Conservation (phyloP, 1,284 basidiomycete species). For the Amylostereum chailletii region DNA sequence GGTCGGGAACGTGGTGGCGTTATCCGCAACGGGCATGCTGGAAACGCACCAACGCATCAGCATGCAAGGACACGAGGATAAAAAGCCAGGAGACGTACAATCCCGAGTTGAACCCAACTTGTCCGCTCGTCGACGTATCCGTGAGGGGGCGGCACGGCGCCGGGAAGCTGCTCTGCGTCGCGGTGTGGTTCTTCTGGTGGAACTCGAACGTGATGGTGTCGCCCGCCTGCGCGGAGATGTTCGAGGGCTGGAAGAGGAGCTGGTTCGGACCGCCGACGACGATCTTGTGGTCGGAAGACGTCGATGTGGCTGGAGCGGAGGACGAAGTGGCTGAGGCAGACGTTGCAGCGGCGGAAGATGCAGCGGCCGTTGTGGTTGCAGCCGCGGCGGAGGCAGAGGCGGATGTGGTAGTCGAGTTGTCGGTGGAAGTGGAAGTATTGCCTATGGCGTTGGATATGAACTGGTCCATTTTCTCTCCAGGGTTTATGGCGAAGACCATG, state of each 20-base stretch:
- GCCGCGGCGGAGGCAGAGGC: slow-evolving; percentile 19
- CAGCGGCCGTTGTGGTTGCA: slow-evolving; percentile 18
- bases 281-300: slow-evolving; percentile 32
- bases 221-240: slow-evolving; percentile 45
- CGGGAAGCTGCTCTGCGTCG: slow-evolving; percentile 50
- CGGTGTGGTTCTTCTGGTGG: slow-evolving; percentile 36
- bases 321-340: slow-evolving; percentile 12
- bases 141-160: slow-evolving; percentile 43
- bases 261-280: slow-evolving; percentile 39
- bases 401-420: slow-evolving; percentile 12
- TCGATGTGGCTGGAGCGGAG: not conserved
- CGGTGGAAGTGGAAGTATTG: slow-evolving; percentile 12
- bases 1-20: slow-evolving; percentile 39
- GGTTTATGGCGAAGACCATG: slow-evolving; percentile 62
- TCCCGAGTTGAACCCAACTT: slow-evolving; percentile 53
- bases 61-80: not conserved
- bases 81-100: slow-evolving; percentile 30
- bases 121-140: slow-evolving; percentile 36
- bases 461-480: slow-evolving; percentile 38
- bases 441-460: slow-evolving; percentile 45
- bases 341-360: slow-evolving; percentile 4
- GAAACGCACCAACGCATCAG: slow-evolving; percentile 1
- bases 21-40: slow-evolving; percentile 41
- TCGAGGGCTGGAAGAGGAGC: slow-evolving; percentile 42
- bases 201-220: slow-evolving; percentile 61